Evolutionary conservation across 202 grass and related monocot genomes (phyloP), one percentile per base, ranked within the genome.

Genomic region (Sporobolus alterniflorus): DNA sequence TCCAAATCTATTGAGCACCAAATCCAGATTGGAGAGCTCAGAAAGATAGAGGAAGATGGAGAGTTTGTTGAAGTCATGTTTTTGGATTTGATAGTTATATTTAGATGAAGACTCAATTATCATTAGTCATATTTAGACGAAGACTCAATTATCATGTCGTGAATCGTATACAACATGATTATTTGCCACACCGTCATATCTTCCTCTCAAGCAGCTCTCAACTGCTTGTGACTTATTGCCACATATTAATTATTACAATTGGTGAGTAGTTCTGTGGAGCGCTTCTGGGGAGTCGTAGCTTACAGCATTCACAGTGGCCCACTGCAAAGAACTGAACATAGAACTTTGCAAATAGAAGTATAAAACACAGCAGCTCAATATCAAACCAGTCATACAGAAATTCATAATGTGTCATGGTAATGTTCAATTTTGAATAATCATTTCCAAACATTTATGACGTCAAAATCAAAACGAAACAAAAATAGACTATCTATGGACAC

Each of bases 401-500:
- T 52, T 68, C 25, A 54, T 9, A 67, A 67, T 66, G 40, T 33
- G n/a, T 28, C 51, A 20, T 86, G 60, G 51, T 40, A 69, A 74
- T n/a, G 74, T 79, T 79, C n/a, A 48, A 1, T 55, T 43, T 4
- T 60, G 63, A 84, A 74, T 52, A 9, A 33, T 89, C 67, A 31
- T 82, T 41, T 83, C 75, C 44, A 74, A 82, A 79, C 84, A 90
- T 67, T 50, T 69, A 60, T 82, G 42, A 57, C 24, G 62, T 69
- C 79, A 83, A 48, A 76, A 85, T 78, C 49, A 78, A 86, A n/a
- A 50, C 15, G 76, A 89, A 24, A 8, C 41, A 83, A 86, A 82
- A 82, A 78, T 49, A 68, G 9, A 21, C 48, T 68, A 80, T 59
- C 77, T 80, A 69, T 90, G 41, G 43, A 79, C 50, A 54, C 42